Percentiles rank a stretch among this genome's conserved stretches.
These are phyloP conservation scores for Dipteronia sinensis DNA, from an alignment of 345 rosid species.

Conservation along the genomic window DNA sequence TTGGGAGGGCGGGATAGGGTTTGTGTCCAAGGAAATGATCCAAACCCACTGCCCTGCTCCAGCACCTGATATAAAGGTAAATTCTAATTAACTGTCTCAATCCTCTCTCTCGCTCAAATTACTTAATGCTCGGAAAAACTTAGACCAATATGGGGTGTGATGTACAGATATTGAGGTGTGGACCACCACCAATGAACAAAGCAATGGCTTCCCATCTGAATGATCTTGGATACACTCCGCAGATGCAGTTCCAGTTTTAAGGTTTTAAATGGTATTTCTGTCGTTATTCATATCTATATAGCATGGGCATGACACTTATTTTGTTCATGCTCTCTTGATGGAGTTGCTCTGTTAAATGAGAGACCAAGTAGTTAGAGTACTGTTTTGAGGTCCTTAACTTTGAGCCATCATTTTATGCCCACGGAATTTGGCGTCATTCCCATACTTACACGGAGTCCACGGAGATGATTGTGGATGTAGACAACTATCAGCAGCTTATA, in stretches of 20 bases:
- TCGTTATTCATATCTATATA: neutral
- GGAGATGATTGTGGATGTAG: neutral
- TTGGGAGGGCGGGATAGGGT: slow-evolving; percentile 68
- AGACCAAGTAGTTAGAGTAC: neutral
- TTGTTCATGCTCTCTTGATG: neutral
- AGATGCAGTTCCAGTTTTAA: slow-evolving; percentile 71
- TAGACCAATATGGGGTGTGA: neutral
- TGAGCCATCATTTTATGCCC: too few species aligned
- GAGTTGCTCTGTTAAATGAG: neutral
- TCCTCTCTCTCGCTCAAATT: neutral
- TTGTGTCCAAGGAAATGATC: slow-evolving; percentile 64
- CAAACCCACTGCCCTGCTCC: slow-evolving; percentile 60
- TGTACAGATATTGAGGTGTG: slow-evolving; percentile 56
- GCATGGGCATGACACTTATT: neutral
- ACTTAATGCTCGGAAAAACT: neutral
- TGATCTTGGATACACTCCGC: slow-evolving; percentile 52
- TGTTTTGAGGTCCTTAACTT: neutral
- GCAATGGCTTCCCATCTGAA: slow-evolving; percentile 63
- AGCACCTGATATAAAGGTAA: slow-evolving; percentile 52
- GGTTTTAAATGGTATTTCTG: neutral
- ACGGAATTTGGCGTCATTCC: too few species aligned
- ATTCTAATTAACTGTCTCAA: neutral
- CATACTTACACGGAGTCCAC: too few species aligned
- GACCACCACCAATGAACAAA: slow-evolving; percentile 72
- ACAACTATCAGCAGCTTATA: neutral